Base-by-base conservation (phyloP, 208 protist genomes). In the Trypanosoma congolense region DNA sequence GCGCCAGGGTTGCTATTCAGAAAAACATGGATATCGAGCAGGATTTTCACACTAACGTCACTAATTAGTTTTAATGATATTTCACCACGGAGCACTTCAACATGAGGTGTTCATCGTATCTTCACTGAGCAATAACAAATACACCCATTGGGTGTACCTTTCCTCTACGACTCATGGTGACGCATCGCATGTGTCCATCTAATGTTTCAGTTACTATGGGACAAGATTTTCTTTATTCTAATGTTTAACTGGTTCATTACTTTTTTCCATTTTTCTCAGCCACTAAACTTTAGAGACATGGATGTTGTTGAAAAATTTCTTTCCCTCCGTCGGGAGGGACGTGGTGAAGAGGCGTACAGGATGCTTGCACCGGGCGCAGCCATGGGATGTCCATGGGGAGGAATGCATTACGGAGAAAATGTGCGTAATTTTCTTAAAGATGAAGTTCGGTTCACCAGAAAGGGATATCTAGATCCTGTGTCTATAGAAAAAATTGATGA, bases 251-350 rank as follows among this genome's bases (percentile, higher is more conserved):
- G n/a, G n/a, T n/a, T n/a, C n/a, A n/a, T n/a, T n/a, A n/a, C n/a
- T n/a, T n/a, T n/a, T n/a, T 60, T 53, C 60, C 36, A 22, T 66
- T 28, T 33, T n/a, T n/a, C n/a, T n/a, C n/a, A n/a, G n/a, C n/a
- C n/a, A n/a, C 30, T 50, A 42, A 25, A 50, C 16, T 25, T 53
- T 49, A 48, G 38, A 45, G 29, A 24, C 9, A 92, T 92, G 87
- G 79, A 92, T 42, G 73, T 87, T 5, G 77, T 95, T 2, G 79
- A 92, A 44, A 54, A 88, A 49, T 95, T 95, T 63, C 62, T 95
- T 38, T 59, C 61, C 8, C 62, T 90, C 0, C 79, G 88, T 36
- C 67, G 84, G 14, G 63, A 80, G 4, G 88, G 88, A 31, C 61
- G 79, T 29, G 77, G 82, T 21, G 77, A 87, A n/a, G 80, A 83